These are phyloP conservation scores for Zygosaccharomyces sapae DNA, from an alignment of 1,139 yeast genomes.

Conservation along the genomic window DNA sequence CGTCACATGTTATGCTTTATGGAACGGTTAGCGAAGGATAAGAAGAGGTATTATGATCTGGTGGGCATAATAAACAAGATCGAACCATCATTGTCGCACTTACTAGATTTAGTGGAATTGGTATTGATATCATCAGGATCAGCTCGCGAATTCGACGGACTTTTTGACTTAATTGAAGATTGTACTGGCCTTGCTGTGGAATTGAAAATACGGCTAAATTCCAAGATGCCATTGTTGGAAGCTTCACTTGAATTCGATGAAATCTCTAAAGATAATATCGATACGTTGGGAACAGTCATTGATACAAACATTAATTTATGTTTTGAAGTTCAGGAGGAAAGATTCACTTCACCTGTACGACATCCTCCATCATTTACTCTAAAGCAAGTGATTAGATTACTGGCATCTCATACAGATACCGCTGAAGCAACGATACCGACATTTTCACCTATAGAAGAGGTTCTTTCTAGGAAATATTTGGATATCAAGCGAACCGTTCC, in stretches of 20 bases:
- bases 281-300: slow-evolving; percentile 49
- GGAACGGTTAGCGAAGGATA: slow-evolving; percentile 5
- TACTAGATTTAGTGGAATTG: slow-evolving; percentile 41
- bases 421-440: slow-evolving; percentile 37
- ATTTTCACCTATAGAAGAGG: slow-evolving; percentile 39
- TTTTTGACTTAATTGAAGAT: slow-evolving; percentile 34
- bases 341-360: slow-evolving; percentile 43
- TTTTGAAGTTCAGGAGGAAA: slow-evolving; percentile 41
- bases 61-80: slow-evolving; percentile 41
- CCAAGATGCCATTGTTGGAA: slow-evolving; percentile 46
- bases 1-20: slow-evolving; percentile 7
- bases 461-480: slow-evolving; percentile 39
- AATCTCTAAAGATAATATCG: slow-evolving; percentile 49
- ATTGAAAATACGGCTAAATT: slow-evolving; percentile 40
- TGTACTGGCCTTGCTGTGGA: slow-evolving; percentile 43
- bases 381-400: slow-evolving; percentile 42
- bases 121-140: slow-evolving; percentile 17
- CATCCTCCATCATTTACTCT: slow-evolving; percentile 42
- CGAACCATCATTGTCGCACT: slow-evolving; percentile 46
- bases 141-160: slow-evolving; percentile 18
- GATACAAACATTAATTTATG: slow-evolving; percentile 44
- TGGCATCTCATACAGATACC: slow-evolving; percentile 37
- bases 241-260: slow-evolving; percentile 58
- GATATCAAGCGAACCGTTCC: slow-evolving; percentile 34
- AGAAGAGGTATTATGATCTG: slow-evolving; percentile 40